phyloP scores from a whole-genome alignment of 345 rosid species.

The Gossypium stocksii region DNA sequence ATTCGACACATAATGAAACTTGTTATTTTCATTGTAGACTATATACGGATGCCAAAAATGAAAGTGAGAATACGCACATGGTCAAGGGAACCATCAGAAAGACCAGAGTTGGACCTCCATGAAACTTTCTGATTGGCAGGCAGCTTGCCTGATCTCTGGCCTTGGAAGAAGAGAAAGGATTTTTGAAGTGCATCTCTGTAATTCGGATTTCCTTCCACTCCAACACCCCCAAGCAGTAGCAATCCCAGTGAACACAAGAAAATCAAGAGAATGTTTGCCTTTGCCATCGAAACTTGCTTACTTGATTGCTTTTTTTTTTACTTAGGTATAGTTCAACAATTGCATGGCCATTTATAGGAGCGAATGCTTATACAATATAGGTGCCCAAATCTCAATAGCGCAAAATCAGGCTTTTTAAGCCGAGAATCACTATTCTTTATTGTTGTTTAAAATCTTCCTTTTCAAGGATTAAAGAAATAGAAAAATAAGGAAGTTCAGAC shows the following conservation, averaged over 20 bases:
- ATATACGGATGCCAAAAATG: background rate
- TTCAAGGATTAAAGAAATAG: background rate
- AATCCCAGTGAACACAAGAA: constrained; percentile 17
- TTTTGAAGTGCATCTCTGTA: constrained; percentile 76
- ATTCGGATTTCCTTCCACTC: constrained; percentile 53
- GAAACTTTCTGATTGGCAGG: constrained; percentile 44
- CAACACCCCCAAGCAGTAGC: constrained; percentile 22
- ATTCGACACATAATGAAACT: background rate
- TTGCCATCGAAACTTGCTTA: constrained; percentile 6
- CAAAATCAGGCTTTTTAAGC: constrained; percentile 34
- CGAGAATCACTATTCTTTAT: background rate
- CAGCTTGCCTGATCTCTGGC: constrained; percentile 81
- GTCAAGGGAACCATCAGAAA: constrained; percentile 62
- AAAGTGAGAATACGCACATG: constrained; percentile 29
- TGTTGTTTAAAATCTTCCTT: background rate
- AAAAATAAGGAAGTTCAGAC: background rate
- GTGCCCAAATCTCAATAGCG: constrained; percentile 14
- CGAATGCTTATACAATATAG: background rate
- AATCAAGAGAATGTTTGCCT: constrained; percentile 20
- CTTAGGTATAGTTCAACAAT: background rate
- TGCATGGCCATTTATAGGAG: constrained; percentile 16
- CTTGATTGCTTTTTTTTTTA: background rate
- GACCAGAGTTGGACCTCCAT: constrained; percentile 80
- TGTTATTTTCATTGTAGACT: background rate
- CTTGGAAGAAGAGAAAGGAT: constrained; percentile 82